Conservation (phyloP, 768 basidiomycete genomes). For the Russula vinacea region DNA sequence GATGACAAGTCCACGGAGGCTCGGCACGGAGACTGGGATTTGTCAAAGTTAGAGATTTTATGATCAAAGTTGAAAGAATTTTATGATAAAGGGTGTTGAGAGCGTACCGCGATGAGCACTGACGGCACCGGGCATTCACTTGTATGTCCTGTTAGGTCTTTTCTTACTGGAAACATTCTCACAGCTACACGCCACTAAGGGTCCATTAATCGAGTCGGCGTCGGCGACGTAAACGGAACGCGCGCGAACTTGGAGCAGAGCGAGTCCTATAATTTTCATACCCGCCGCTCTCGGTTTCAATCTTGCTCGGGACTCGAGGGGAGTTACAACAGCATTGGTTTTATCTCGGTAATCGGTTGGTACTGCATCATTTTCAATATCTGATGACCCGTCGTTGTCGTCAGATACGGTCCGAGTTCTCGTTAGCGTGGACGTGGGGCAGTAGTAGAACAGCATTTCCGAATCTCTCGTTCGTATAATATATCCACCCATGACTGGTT, state of each 20-base stretch:
- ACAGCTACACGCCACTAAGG: not conserved
- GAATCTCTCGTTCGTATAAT: too few relatives aligned
- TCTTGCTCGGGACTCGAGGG: too few relatives aligned
- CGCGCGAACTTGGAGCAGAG: not conserved
- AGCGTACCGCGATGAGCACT: not conserved
- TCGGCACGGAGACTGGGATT: not conserved
- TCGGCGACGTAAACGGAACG: conserved; percentile 1
- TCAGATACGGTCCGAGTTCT: not conserved
- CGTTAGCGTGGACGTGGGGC: not conserved
- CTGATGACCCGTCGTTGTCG: not conserved
- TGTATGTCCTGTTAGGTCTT: conserved; percentile 40
- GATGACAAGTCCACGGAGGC: conserved; percentile 19
- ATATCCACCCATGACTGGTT: too few relatives aligned
- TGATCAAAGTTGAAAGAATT: not conserved
- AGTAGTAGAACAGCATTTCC: too few relatives aligned
- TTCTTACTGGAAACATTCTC: conserved; percentile 32
- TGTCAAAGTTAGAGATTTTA: not conserved
- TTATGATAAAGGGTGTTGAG: not conserved
- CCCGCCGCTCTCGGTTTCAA: too few relatives aligned
- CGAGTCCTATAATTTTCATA: not conserved
- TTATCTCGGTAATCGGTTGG: too few relatives aligned
- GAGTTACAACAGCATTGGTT: too few relatives aligned
- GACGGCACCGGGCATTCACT: conserved; percentile 24
- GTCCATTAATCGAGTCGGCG: not conserved
- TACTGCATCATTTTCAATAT: too few relatives aligned